phyloP scores from a whole-genome alignment of 1,139 yeast genomes.

The Kluyveromyces sp. region DNA sequence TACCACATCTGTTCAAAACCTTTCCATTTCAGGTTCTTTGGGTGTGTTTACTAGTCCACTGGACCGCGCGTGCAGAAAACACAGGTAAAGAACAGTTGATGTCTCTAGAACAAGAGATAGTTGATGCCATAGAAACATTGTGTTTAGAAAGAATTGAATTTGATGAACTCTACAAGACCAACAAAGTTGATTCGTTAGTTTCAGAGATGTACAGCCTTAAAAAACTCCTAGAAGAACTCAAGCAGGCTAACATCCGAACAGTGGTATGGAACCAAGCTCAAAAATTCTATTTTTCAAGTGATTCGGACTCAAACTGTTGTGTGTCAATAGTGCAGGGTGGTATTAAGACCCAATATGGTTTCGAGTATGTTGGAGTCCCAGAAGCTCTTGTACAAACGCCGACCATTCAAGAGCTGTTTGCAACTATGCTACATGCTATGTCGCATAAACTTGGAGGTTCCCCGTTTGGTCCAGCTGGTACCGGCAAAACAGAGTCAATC shows the following conservation, averaged over 20 bases:
- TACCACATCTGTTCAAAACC: constrained; percentile 15
- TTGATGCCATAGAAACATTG: not conserved
- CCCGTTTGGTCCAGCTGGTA: constrained; percentile 95
- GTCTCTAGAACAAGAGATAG: not conserved
- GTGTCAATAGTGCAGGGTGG: constrained; percentile 50
- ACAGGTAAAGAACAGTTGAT: not conserved
- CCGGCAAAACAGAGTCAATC: constrained; percentile 90
- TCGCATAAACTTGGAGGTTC: constrained; percentile 79
- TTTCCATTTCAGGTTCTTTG: constrained; percentile 55
- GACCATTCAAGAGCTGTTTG: constrained; percentile 54
- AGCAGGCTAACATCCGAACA: constrained; percentile 13
- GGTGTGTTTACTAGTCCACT: constrained; percentile 52
- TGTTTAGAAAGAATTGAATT: not conserved
- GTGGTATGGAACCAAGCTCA: constrained; percentile 49
- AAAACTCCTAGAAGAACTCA: constrained; percentile 36
- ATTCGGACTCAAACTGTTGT: too few species aligned
- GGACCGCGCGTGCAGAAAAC: constrained; percentile 37
- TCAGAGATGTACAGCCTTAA: constrained; percentile 63
- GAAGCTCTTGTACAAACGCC: constrained; percentile 77
- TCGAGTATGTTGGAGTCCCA: constrained; percentile 74
- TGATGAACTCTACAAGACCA: not conserved
- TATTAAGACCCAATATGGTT: constrained; percentile 56
- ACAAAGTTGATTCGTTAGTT: constrained; percentile 50
- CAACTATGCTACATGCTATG: constrained; percentile 70
- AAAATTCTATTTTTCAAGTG: constrained; percentile 43